phyloP scores from a whole-genome alignment of 2,329 filamentous ascomycete genomes.

The Trichothecium sympodiale region DNA sequence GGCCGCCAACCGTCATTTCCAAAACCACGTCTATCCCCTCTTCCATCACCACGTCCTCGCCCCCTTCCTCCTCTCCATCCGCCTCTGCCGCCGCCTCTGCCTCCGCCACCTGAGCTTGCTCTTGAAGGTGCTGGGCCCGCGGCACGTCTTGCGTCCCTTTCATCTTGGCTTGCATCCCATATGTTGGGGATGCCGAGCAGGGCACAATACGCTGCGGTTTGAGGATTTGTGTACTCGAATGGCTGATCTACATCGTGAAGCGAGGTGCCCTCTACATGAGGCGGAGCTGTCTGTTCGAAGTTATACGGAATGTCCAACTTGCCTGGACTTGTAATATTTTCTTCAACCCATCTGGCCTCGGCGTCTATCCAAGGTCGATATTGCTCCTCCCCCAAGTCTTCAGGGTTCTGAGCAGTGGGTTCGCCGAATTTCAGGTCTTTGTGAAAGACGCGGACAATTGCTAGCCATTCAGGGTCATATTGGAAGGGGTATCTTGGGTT shows the following conservation, averaged over 20 bases:
- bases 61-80: constrained; percentile 25
- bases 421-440: constrained; percentile 53
- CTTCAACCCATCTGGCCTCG: constrained; percentile 70
- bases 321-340: constrained; percentile 53
- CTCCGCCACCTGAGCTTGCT: constrained; percentile 15
- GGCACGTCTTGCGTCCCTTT: constrained; percentile 48
- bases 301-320: constrained; percentile 65
- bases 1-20: constrained; percentile 16
- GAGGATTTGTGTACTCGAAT: constrained; percentile 74
- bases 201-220: constrained; percentile 73
- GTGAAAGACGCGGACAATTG: constrained; percentile 78
- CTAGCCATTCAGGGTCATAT: constrained; percentile 93
- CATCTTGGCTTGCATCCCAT: constrained; percentile 62
- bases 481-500: constrained; percentile 45
- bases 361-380: constrained; percentile 59
- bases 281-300: constrained; percentile 66
- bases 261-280: constrained; percentile 47
- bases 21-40: constrained; percentile 25
- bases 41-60: constrained; percentile 22
- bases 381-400: constrained; percentile 54
- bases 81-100: constrained; percentile 22
- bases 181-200: constrained; percentile 67
- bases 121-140: constrained; percentile 41
- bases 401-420: constrained; percentile 36
- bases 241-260: constrained; percentile 54